Evolutionary conservation across 2,329 filamentous ascomycete genomes (phyloP), one percentile per base, ranked within the genome.

Genomic region (Gyromitra esculenta): DNA sequence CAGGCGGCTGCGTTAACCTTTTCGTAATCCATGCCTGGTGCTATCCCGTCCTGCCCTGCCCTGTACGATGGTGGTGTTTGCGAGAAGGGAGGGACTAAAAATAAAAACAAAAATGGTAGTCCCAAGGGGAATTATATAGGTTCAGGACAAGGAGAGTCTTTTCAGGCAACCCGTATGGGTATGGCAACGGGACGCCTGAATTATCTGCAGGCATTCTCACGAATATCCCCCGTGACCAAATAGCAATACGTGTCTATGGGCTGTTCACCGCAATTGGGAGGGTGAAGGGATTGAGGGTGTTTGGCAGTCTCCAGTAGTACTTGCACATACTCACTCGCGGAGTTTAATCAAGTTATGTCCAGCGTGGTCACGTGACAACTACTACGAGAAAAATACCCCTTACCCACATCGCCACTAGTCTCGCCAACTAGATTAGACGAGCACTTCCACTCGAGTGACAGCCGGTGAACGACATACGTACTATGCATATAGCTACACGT

Each of bases 151-250:
- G 15, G 15, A 31, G 25, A 31, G 25, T 31, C 25, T 31, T 52
- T 71, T 71, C 59, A 71, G 68, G 68, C 68, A 63, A 71, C 68
- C 68, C 68, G 21, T 45, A 7, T 21, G 25, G 21, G 18, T 15
- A n/a, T 18, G 18, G 31, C 15, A 41, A 21, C 56, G 35, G 25
- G 11, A 54, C 18, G 21, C 50, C 50, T 52, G 48, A 52, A 52
- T 7, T 9, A 7, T 21, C 18, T 11, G 15, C 13, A 50, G 18
- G 15, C 45, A 50, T 7, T 50, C 2, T 7, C 45, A 18, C 1
- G n/a, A n/a, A 15, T 2, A 18, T 50, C 13, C 45, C 45, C n/a
- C 11, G 45, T n/a, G 5, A 21, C n/a, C 15, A 21, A 6, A 21
- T 31, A 21, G n/a, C 5, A 50, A 18, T 50, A 50, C 45, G 45